Evolutionary conservation across 768 basidiomycete genomes (phyloP).

Genomic region (Tephrocybe rancida): DNA sequence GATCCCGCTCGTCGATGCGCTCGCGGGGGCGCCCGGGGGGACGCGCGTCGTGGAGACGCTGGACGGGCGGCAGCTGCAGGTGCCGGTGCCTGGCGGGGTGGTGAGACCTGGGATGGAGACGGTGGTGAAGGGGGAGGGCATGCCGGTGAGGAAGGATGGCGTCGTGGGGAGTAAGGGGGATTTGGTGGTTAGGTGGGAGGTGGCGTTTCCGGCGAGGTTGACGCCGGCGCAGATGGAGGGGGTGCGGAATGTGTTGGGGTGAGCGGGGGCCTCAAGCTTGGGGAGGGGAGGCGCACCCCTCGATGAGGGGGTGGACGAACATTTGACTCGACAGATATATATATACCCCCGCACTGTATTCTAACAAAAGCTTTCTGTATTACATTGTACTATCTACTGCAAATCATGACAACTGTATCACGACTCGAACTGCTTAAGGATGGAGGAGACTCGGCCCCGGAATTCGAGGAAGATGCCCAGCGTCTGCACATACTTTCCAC

Average conservation of each 20-base stretch:
- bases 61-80: conserved; percentile 78
- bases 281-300: too few relatives aligned
- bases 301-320: too few relatives aligned
- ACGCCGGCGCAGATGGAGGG: conserved; percentile 81
- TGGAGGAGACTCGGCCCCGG: too few relatives aligned
- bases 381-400: conserved; percentile 6
- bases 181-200: conserved; percentile 79
- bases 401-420: too few relatives aligned
- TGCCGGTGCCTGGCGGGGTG: conserved; percentile 64
- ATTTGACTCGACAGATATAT: too few relatives aligned
- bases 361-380: neutral
- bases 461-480: too few relatives aligned
- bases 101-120: conserved; percentile 81
- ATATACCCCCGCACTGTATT: conserved; percentile 2
- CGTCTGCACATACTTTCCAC: too few relatives aligned
- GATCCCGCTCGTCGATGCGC: conserved; percentile 82
- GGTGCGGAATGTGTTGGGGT: conserved; percentile 65
- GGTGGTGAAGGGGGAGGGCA: conserved; percentile 75
- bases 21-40: conserved; percentile 51
- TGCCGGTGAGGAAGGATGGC: conserved; percentile 88
- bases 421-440: too few relatives aligned
- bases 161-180: conserved; percentile 77
- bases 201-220: conserved; percentile 80
- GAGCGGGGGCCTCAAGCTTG: too few relatives aligned
- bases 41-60: conserved; percentile 58